Evolutionary conservation across 768 basidiomycete species (phyloP).

Genomic region (Russula emetica): DNA sequence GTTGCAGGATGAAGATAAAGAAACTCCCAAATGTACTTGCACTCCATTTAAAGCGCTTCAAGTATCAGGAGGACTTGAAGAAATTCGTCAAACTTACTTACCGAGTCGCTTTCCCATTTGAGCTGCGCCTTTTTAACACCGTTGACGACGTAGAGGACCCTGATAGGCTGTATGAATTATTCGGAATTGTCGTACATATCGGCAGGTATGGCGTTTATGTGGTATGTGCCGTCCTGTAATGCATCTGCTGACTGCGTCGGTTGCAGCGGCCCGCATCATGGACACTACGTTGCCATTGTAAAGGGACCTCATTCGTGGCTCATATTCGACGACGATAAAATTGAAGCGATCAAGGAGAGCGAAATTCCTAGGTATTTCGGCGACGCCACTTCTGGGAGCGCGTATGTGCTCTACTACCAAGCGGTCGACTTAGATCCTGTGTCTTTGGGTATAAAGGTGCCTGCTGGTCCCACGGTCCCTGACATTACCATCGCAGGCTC

Average conservation of each 20-base stretch:
- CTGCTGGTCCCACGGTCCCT: conserved; percentile 29
- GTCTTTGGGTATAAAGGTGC: conserved; percentile 59
- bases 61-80: conserved; percentile 89
- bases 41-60: conserved; percentile 96
- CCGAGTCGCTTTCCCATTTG: conserved; percentile 93
- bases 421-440: conserved; percentile 77
- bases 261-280: conserved; percentile 91
- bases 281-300: conserved; percentile 95
- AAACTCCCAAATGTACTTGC: conserved; percentile 92
- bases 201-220: conserved; percentile 64
- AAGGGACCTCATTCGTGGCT: conserved; percentile 81
- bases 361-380: conserved; percentile 96
- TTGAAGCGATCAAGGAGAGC: conserved; percentile 78
- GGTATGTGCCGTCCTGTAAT: neutral
- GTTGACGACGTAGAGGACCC: conserved; percentile 89
- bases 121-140: conserved; percentile 94
- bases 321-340: conserved; percentile 93
- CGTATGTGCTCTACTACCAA: conserved; percentile 97
- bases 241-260: conserved; percentile 20
- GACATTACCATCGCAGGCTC: conserved; percentile 22
- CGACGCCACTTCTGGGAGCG: conserved; percentile 79
- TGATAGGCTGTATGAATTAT: conserved; percentile 89
- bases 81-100: conserved; percentile 95
- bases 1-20: conserved; percentile 94
- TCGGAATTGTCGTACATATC: conserved; percentile 98